Evolutionary conservation across 176 grass and related monocot species (phyloP), one percentile per base, ranked within the genome.

Genomic region (Bothriochloa decipiens): DNA sequence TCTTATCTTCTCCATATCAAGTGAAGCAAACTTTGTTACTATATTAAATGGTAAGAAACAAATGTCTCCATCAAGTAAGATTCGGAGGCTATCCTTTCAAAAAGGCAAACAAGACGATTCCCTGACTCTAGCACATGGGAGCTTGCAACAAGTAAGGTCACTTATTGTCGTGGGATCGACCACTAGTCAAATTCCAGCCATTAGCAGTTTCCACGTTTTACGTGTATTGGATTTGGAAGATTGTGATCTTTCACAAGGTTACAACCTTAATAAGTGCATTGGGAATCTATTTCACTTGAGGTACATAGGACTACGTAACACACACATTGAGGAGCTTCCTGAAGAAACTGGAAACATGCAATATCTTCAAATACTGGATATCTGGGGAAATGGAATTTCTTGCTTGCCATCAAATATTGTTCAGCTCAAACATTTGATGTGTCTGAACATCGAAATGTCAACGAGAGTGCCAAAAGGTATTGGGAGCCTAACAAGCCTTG

Each of bases 371-470:
- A 2, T 22, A 3, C 20, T 57, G 7, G 20, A 57, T 18, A 57
- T 9, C 3, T 0, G 0, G 6, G 0, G 1, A 0, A 57, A 22
- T 57, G 0, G 0, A 9, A 57, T 57, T 57, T 8, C 7, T 3
- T n/a, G 7, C 53, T 22, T 57, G 53, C 20, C 53, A n/a, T 57
- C 53, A 57, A 57, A 22, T 57, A 8, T 57, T 22, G 1, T 57
- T 22, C 18, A 22, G 53, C 53, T 22, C 0, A 57, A n/a, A 57
- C 0, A 57, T n/a, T 57, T 57, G 7, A 57, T 57, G 53, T n/a
- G 7, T 8, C 53, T 57, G 20, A 0, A 57, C 7, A 57, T 8
- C 0, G 2, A 4, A 13, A 0, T 3, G 2, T 22, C 53, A 9
- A 57, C 4, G 7, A n/a, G 7, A 14, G 4, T 77, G n/a, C 23